Percentiles rank a stretch among this genome's conserved stretches.
These are phyloP conservation scores for Cetraspora pellucida DNA, from an alignment of 192 early-diverging fungal genomes.

Conservation along the genomic window DNA sequence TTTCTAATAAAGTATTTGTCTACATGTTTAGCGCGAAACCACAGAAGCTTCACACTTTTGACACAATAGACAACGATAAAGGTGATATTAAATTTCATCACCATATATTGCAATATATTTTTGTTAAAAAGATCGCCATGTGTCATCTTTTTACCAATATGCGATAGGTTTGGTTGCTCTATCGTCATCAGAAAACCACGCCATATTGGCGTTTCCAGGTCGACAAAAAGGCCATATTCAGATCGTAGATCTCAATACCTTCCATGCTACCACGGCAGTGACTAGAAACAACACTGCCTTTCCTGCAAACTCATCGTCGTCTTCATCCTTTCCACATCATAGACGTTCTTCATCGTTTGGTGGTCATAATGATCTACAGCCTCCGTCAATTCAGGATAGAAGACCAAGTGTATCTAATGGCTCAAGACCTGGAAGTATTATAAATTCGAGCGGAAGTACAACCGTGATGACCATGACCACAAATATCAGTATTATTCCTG, in stretches of 20 bases:
- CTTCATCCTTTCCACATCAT: constrained; percentile 7
- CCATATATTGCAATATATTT: background rate
- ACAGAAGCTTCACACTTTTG: constrained; percentile 75
- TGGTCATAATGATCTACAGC: constrained; percentile 43
- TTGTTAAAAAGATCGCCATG: background rate
- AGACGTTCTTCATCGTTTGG: constrained; percentile 29
- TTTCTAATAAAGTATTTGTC: constrained; percentile 78
- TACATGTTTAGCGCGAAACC: constrained; percentile 76
- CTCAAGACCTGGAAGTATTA: constrained; percentile 3
- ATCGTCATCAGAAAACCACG: constrained; percentile 64
- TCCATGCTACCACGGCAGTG: constrained; percentile 46
- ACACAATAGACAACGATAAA: constrained; percentile 79
- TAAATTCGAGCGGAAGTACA: constrained; percentile 44
- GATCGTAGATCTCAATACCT: constrained; percentile 74
- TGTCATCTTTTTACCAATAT: background rate
- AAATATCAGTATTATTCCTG: constrained; percentile 79
- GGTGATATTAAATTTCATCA: constrained; percentile 37
- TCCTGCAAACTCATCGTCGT: background rate
- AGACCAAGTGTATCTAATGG: constrained; percentile 17
- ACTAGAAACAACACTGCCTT: background rate
- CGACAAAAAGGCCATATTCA: constrained; percentile 83
- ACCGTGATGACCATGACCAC: constrained; percentile 47
- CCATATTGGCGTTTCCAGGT: constrained; percentile 83
- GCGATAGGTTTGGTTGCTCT: constrained; percentile 63
- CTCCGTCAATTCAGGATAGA: constrained; percentile 34